phyloP scores from a whole-genome alignment of 345 rosid genomes.

The Isatis tinctoria region DNA sequence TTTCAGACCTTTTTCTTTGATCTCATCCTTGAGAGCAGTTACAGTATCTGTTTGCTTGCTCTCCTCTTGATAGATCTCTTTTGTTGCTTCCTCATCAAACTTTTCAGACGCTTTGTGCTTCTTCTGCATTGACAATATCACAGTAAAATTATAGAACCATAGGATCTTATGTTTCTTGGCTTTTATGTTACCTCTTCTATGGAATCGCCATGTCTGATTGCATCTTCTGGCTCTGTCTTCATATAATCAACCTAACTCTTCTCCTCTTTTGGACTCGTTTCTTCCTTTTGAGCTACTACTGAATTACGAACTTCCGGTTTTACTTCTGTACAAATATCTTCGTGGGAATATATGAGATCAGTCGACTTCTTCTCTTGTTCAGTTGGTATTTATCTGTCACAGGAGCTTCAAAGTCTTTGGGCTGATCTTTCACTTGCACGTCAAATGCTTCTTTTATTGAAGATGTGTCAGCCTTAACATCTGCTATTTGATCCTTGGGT shows the following conservation, averaged over 20 bases:
- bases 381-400: neutral
- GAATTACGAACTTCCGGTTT: neutral
- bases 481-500: neutral
- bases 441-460: conserved; percentile 11
- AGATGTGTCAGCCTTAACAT: neutral
- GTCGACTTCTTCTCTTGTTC: neutral
- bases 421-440: conserved; percentile 19
- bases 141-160: neutral
- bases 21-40: conserved; percentile 8
- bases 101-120: conserved; percentile 32
- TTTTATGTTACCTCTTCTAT: conserved; percentile 33
- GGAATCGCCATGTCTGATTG: conserved; percentile 8
- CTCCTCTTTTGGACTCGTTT: conserved; percentile 21
- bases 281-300: neutral
- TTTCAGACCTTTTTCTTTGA: conserved; percentile 36
- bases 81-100: conserved; percentile 22
- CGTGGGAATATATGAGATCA: neutral
- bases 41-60: neutral
- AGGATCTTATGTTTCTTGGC: conserved; percentile 3
- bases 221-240: conserved; percentile 22
- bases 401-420: neutral
- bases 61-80: conserved; percentile 34
- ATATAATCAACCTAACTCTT: conserved; percentile 1
- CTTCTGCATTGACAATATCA: conserved; percentile 27
- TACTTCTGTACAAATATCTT: neutral